phyloP scores from a whole-genome alignment of 371 early-diverging fungal species.

The Mucor indicus region DNA sequence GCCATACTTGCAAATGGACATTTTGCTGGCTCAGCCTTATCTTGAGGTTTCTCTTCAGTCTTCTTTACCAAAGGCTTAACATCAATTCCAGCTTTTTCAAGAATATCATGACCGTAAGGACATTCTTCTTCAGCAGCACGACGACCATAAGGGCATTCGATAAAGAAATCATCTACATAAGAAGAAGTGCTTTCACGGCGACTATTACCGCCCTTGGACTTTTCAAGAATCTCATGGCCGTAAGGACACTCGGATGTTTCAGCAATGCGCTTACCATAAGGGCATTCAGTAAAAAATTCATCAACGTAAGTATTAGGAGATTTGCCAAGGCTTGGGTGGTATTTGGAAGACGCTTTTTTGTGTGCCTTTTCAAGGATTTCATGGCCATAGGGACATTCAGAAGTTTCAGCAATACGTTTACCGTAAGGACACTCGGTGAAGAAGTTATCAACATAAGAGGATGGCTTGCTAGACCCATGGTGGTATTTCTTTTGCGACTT shows the following conservation, averaged over 20 bases:
- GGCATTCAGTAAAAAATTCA: conserved; percentile 2
- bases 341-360: too few species aligned
- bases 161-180: not conserved
- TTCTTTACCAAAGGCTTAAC: conserved; percentile 1
- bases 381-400: too few species aligned
- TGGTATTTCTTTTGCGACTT: too few species aligned
- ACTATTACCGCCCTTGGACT: not conserved
- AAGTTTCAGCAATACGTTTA: too few species aligned
- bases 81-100: conserved; percentile 4
- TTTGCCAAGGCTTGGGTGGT: too few species aligned
- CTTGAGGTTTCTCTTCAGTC: not conserved
- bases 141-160: conserved; percentile 9
- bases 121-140: conserved; percentile 2
- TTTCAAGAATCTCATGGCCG: not conserved
- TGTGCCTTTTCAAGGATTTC: too few species aligned
- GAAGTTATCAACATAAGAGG: too few species aligned
- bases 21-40: not conserved
- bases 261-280: not conserved
- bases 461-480: too few species aligned
- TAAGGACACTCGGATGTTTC: conserved; percentile 2
- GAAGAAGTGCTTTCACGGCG: too few species aligned
- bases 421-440: too few species aligned
- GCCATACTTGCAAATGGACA: conserved; percentile 6
- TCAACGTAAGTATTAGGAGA: too few species aligned
- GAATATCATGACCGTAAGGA: conserved; percentile 4